Conservation (phyloP, 768 basidiomycete species). For the Lactifluus echinatus region DNA sequence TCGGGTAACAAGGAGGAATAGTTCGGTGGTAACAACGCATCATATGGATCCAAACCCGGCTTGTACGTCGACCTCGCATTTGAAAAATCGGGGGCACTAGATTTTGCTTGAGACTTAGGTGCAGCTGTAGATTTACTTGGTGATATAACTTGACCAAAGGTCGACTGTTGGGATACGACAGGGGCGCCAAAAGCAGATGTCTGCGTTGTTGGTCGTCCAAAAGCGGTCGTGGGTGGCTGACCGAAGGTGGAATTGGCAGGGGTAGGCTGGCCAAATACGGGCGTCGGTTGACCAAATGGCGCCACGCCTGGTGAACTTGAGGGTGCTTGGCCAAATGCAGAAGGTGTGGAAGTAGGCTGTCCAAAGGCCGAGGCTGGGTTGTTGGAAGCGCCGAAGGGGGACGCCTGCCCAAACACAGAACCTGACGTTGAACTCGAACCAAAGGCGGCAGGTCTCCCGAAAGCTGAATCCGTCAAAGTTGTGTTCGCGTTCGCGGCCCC, state of each 20-base stretch:
- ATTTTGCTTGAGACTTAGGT: conserved; percentile 16
- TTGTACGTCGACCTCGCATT: conserved; percentile 30
- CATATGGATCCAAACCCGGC: conserved; percentile 46
- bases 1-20: conserved; percentile 47
- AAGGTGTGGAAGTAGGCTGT: not conserved
- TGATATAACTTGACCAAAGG: conserved; percentile 6
- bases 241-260: conserved; percentile 44
- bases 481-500: conserved; percentile 19
- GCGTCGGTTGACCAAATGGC: conserved; percentile 24
- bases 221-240: conserved; percentile 36
- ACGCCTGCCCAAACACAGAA: conserved; percentile 31
- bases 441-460: conserved; percentile 26
- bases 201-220: conserved; percentile 34
- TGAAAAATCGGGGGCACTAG: conserved; percentile 26
- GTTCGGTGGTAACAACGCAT: conserved; percentile 43
- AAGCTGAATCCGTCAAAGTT: conserved; percentile 27
- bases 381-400: not conserved
- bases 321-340: conserved; percentile 12
- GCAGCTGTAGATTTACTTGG: not conserved
- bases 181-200: conserved; percentile 33
- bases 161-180: conserved; percentile 1
- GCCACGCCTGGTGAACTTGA: not conserved
- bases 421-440: conserved; percentile 21
- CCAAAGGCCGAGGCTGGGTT: conserved; percentile 6
- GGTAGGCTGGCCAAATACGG: conserved; percentile 23